A percentile compares a stretch with the other conserved stretches of the same genome.
Evolutionary conservation across 352 stramenopile genomes (phyloP).

Genomic region (Halophytophthora polymorphica): DNA sequence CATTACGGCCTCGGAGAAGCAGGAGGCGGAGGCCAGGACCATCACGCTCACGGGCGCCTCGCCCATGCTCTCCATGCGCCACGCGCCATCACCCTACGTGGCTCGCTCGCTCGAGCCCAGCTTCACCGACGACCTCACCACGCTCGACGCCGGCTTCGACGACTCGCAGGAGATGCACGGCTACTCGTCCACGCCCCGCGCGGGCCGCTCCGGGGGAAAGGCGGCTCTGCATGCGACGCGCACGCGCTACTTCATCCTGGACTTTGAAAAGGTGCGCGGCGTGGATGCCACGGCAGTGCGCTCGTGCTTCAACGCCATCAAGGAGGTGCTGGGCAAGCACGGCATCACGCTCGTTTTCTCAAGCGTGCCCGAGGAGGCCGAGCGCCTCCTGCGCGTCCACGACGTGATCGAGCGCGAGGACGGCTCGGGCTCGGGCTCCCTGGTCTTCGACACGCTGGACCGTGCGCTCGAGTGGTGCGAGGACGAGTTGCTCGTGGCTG

Average conservation of each 20-base stretch:
- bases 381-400: slow-evolving; percentile 72
- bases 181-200: slow-evolving; percentile 38
- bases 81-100: slow-evolving; percentile 24
- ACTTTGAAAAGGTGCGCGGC: slow-evolving; percentile 87
- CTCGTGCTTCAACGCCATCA: slow-evolving; percentile 86
- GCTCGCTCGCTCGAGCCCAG: slow-evolving; percentile 22
- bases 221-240: slow-evolving; percentile 57
- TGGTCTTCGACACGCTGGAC: slow-evolving; percentile 84
- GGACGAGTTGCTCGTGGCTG: slow-evolving; percentile 73
- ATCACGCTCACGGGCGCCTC: slow-evolving; percentile 19
- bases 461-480: slow-evolving; percentile 86
- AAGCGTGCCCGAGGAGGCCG: slow-evolving; percentile 61
- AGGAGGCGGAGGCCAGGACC: slow-evolving; percentile 20
- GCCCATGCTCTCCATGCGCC: slow-evolving; percentile 15
- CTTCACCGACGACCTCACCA: slow-evolving; percentile 52
- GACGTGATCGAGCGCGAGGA: slow-evolving; percentile 75
- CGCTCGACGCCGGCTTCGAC: slow-evolving; percentile 54
- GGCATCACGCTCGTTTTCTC: slow-evolving; percentile 76
- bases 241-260: slow-evolving; percentile 85
- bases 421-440: slow-evolving; percentile 45
- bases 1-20: slow-evolving; percentile 37
- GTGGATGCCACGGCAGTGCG: slow-evolving; percentile 88
- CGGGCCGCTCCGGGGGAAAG: slow-evolving; percentile 16
- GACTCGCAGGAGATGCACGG: slow-evolving; percentile 31
- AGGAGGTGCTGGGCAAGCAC: slow-evolving; percentile 75